phyloP scores from a whole-genome alignment of 805 yeast genomes.

The Candida tallmaniae region DNA sequence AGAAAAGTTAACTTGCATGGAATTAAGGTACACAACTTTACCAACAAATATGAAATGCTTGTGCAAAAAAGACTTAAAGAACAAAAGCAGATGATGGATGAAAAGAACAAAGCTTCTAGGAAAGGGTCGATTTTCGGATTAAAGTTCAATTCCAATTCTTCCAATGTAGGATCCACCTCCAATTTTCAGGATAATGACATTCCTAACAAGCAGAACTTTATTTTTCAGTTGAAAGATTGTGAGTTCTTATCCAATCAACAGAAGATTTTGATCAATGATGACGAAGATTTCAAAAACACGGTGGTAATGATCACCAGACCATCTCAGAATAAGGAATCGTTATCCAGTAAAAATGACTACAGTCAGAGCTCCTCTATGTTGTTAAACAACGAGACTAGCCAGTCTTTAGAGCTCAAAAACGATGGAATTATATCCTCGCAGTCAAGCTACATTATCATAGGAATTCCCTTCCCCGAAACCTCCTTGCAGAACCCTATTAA shows the following conservation, averaged over 20 bases:
- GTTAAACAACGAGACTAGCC: conserved; percentile 12
- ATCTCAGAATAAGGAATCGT: conserved; percentile 11
- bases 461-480: conserved; percentile 39
- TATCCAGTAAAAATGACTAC: conserved; percentile 17
- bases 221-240: conserved; percentile 18
- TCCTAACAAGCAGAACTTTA: conserved; percentile 10
- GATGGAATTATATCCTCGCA: conserved; percentile 22
- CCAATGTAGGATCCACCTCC: conserved; percentile 4
- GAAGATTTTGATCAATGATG: conserved; percentile 23
- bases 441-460: conserved; percentile 33
- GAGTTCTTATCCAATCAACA: conserved; percentile 32
- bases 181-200: conserved; percentile 9
- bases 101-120: conserved; percentile 21
- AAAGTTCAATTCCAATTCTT: conserved; percentile 25
- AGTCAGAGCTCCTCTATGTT: conserved; percentile 34
- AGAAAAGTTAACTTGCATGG: conserved; percentile 27
- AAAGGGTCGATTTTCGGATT: conserved; percentile 38
- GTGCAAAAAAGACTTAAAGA: conserved; percentile 33
- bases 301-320: conserved; percentile 37
- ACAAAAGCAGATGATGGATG: conserved; percentile 15
- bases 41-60: conserved; percentile 37
- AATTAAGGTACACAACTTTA: conserved; percentile 29
- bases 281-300: conserved; percentile 23
- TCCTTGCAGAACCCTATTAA: conserved; percentile 29
- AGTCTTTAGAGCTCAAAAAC: conserved; percentile 7